Percentiles rank a stretch among this genome's conserved stretches.
Conservation (phyloP, 2,329 filamentous ascomycete species). For the Talaromyces sp. region DNA sequence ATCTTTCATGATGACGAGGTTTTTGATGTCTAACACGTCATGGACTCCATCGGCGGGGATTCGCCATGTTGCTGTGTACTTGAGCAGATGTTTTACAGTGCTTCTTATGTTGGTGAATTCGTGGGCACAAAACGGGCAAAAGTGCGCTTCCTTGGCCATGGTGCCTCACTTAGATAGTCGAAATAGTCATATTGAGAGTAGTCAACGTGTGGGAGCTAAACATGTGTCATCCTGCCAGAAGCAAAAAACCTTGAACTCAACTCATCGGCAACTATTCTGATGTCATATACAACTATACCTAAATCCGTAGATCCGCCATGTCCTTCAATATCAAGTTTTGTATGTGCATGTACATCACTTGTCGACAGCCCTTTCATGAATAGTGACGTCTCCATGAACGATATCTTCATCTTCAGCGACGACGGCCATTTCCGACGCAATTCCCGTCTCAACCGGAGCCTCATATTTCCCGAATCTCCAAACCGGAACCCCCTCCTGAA, state of each 20-base stretch:
- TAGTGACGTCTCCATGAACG: background rate
- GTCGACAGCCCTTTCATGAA: background rate
- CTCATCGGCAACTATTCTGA: background rate
- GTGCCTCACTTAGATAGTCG: no score
- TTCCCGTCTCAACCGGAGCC: background rate
- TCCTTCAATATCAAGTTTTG: background rate
- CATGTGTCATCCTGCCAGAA: no score
- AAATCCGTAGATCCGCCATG: background rate
- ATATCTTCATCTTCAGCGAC: background rate
- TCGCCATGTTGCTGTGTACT: background rate
- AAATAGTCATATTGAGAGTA: no score
- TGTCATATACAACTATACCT: background rate
- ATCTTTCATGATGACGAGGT: background rate
- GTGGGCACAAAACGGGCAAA: background rate
- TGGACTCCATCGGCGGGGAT: background rate
- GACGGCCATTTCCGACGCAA: background rate
- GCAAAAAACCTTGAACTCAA: no score
- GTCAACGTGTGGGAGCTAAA: no score
- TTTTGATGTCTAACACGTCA: conserved; percentile 1
- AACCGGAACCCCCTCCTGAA: conserved; percentile 23
- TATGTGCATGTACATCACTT: background rate
- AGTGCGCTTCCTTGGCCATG: background rate
- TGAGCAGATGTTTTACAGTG: background rate
- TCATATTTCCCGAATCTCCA: conserved; percentile 22
- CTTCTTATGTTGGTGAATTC: background rate